Percentiles rank a stretch among this genome's conserved stretches.
Evolutionary conservation across 805 yeast genomes (phyloP).

Genomic region (Wickerhamomyces mucosus): DNA sequence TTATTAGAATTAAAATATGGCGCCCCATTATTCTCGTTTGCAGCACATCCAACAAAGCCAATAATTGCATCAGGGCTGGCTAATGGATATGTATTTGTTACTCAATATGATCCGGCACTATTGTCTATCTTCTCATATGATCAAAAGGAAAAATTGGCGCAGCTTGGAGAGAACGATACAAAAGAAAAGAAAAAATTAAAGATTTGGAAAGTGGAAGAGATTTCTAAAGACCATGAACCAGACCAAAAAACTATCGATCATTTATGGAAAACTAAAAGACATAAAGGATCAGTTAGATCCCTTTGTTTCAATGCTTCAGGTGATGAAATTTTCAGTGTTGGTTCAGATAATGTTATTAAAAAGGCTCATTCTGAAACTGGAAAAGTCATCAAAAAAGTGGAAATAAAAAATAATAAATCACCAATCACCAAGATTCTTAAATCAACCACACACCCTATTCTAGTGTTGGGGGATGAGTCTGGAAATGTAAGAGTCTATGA

Average conservation of each 20-base stretch:
- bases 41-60: conserved; percentile 69
- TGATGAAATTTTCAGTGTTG: conserved; percentile 55
- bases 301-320: conserved; percentile 46
- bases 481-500: conserved; percentile 63
- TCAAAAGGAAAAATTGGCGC: conserved; percentile 21
- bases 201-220: conserved; percentile 35
- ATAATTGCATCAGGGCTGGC: conserved; percentile 66
- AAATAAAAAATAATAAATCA: conserved; percentile 10
- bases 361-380: conserved; percentile 67
- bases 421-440: conserved; percentile 25
- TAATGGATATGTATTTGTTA: conserved; percentile 64
- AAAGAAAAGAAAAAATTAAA: conserved; percentile 24
- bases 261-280: conserved; percentile 82
- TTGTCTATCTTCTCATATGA: conserved; percentile 27
- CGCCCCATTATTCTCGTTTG: conserved; percentile 67
- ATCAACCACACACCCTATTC: conserved; percentile 27
- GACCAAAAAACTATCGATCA: conserved; percentile 20
- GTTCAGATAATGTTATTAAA: conserved; percentile 73
- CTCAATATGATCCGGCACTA: conserved; percentile 42
- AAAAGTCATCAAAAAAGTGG: conserved; percentile 52
- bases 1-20: conserved; percentile 28
- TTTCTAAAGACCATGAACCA: conserved; percentile 12
- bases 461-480: conserved; percentile 55
- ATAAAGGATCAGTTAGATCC: conserved; percentile 79
- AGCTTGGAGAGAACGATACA: conserved; percentile 4